phyloP scores from a whole-genome alignment of 768 basidiomycete species.

The Pleurotus ostreatus region DNA sequence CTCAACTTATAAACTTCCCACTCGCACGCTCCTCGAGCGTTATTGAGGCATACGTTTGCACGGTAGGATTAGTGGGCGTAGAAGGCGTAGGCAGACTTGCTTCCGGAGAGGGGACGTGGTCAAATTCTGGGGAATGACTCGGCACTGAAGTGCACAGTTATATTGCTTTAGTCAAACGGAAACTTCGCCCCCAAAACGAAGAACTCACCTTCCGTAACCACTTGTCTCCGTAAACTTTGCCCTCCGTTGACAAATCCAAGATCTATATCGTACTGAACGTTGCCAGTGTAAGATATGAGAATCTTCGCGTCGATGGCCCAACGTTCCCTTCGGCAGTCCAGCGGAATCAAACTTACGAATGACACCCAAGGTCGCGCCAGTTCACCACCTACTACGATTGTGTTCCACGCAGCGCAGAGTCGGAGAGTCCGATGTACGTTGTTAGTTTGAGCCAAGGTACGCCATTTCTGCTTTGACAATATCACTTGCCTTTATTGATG shows the following conservation, averaged over 20 bases:
- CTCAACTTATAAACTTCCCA: too few species aligned
- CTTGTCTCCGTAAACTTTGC: conserved; percentile 52
- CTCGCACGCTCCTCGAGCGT: conserved; percentile 58
- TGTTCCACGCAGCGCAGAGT: too few species aligned
- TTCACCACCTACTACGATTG: too few species aligned
- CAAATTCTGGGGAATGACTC: conserved; percentile 23
- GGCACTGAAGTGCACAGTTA: conserved; percentile 6
- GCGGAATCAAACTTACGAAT: too few species aligned
- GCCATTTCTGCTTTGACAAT: too few species aligned
- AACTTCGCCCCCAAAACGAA: neutral
- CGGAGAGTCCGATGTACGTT: too few species aligned
- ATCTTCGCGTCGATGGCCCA: too few species aligned
- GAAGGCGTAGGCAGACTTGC: conserved; percentile 28
- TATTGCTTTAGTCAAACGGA: conserved; percentile 14
- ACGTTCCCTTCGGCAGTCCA: too few species aligned
- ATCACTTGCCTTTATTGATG: too few species aligned
- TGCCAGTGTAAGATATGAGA: too few species aligned
- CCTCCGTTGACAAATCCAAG: conserved; percentile 68
- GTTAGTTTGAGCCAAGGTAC: too few species aligned
- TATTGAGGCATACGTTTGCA: conserved; percentile 28
- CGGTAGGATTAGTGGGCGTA: conserved; percentile 24
- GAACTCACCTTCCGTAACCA: conserved; percentile 60
- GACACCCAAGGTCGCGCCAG: too few species aligned
- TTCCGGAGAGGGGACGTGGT: conserved; percentile 31
- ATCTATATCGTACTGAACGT: conserved; percentile 92